These are phyloP conservation scores for Aspergillus costaricaensis DNA, from an alignment of 2,329 filamentous ascomycete species.

Conservation along the genomic window DNA sequence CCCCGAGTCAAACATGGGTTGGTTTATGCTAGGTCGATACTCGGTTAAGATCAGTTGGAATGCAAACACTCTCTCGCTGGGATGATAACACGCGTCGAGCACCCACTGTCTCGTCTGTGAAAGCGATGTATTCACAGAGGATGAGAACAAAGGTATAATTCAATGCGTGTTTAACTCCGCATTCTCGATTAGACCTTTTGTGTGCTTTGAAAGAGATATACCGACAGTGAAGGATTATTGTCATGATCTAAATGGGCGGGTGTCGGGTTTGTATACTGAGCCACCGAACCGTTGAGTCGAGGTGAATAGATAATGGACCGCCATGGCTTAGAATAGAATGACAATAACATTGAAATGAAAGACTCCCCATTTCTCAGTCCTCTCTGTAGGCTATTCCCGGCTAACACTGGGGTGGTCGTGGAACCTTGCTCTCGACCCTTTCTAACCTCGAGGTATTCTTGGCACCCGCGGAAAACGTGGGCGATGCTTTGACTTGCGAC, in stretches of 20 bases:
- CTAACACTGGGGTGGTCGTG: not conserved
- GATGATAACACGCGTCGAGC: not conserved
- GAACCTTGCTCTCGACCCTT: constrained; percentile 6
- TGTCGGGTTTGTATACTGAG: not conserved
- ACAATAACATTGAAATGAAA: not conserved
- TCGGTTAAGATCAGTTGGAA: not conserved
- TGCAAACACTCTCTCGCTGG: not conserved
- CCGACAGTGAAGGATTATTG: not conserved
- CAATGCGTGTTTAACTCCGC: not conserved
- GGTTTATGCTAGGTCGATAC: not conserved
- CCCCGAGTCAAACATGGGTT: not conserved
- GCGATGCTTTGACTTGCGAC: constrained; percentile 18
- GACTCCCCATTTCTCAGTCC: too few relatives aligned
- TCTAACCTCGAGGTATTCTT: constrained; percentile 17
- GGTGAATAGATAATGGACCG: not conserved
- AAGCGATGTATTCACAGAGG: not conserved
- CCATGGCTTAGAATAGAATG: constrained; percentile 1
- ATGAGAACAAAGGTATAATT: not conserved
- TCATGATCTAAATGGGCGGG: not conserved
- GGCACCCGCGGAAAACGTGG: constrained; percentile 23
- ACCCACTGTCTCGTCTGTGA: not conserved
- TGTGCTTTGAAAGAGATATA: not conserved
- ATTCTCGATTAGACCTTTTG: not conserved
- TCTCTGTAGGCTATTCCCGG: too few relatives aligned
- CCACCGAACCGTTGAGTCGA: not conserved